Evolutionary conservation across 1,284 basidiomycete genomes (phyloP), one percentile per base, ranked within the genome.

Genomic region (Cutaneotrichosporon sp.): DNA sequence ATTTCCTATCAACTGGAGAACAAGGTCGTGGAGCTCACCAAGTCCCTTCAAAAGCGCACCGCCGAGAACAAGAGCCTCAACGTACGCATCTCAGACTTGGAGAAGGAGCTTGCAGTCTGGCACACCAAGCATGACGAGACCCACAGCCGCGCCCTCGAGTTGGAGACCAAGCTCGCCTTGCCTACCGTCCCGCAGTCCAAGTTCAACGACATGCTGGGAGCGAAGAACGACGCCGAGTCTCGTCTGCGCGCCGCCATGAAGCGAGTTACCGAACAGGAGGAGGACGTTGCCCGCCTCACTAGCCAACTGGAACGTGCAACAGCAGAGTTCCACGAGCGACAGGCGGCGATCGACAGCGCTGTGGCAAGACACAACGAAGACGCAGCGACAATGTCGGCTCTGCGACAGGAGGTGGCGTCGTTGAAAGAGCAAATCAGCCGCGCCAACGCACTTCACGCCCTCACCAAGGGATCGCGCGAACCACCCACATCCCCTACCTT

Each of bases 1-100:
- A 97, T 97, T 68, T 98, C 97, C 0, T 99, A 98, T 79, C 88
- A 87, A 71, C 85, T 99, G 64, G 97, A 99, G 83, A 99, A 99
- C 85, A 99, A 99, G 82, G 97, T 99, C 53, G 92, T 99, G 63
- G 95, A 99, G 78, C 89, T 99, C 69, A 99, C 97, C 0, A 97
- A 99, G 78, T 88, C 83, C n/a, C 84, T 99, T 18, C 97, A 99
- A 79, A 89, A 86, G 75, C 88, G 95, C 45, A 95, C 89, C 10
- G 86, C 87, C 66, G 95, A 99, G 82, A 95, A 92, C 83, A 95
- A 93, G 80, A 88, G 88, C 64, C 82, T 99, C 43, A 87, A 90
- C 67, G 81, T 80, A 31, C 87, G 88, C 72, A 83, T 99, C 43
- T 79, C 82, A 22, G 87, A 89, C 53, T 83, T 98, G 46, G 92